A percentile compares a stretch with the other conserved stretches of the same genome.
phyloP scores from a whole-genome alignment of 805 yeast species.

The Vanderwaltozyma yarrowii region DNA sequence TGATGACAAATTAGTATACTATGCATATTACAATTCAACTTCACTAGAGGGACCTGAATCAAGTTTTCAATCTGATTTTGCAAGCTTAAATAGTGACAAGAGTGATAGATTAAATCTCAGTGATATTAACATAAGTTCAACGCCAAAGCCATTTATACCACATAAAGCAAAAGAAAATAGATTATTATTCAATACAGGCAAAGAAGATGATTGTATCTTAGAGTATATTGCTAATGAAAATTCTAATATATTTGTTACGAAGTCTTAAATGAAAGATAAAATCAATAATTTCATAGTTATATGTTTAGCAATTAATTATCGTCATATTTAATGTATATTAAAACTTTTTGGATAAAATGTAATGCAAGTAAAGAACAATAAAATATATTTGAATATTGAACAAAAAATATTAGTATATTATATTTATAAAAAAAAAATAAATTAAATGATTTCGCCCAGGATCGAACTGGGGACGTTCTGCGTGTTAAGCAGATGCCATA shows the following conservation, averaged over 20 bases:
- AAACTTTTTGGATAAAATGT: no score
- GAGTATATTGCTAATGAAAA: no score
- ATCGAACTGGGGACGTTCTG: slow-evolving; percentile 99
- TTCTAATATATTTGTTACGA: no score
- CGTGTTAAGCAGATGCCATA: slow-evolving; percentile 99
- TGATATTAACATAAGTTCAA: neutral
- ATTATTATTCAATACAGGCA: no score
- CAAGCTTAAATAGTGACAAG: neutral
- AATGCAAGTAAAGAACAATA: no score
- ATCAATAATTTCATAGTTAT: no score
- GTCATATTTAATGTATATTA: no score
- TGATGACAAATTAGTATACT: neutral
- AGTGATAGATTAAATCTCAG: neutral
- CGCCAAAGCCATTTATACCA: neutral
- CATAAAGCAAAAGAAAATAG: neutral
- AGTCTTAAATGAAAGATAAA: no score
- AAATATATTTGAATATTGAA: no score
- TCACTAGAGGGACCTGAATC: neutral
- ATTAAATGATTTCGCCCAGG: slow-evolving; percentile 93
- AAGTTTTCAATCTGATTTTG: neutral
- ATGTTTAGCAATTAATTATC: no score
- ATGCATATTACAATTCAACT: neutral
- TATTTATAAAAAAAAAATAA: neutral
- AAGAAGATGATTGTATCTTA: neutral
- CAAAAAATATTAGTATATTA: no score